A percentile compares a stretch with the other conserved stretches of the same genome.
Evolutionary conservation across 257 asterid genomes (phyloP).

Genomic region (Thymus quinquecostatus): DNA sequence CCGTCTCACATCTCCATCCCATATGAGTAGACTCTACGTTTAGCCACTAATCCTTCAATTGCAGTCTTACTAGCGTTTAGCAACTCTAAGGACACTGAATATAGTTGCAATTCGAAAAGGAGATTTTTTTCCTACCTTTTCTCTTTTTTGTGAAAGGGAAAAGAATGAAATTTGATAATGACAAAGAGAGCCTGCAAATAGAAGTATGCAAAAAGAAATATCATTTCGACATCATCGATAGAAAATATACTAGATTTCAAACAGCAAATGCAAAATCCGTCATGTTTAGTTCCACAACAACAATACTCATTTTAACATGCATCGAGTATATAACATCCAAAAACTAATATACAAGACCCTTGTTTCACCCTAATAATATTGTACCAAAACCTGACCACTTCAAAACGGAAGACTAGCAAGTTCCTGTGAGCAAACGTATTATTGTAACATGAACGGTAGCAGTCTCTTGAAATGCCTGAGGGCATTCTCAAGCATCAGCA

Average conservation of each 20-base stretch:
- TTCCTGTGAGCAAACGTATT: background rate
- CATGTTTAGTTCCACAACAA: conserved; percentile 7
- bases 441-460: conserved; percentile 20
- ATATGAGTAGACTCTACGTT: too few relatives aligned
- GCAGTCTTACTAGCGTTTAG: too few relatives aligned
- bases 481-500: conserved; percentile 54
- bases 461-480: background rate
- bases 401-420: background rate
- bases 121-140: too few relatives aligned
- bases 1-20: too few relatives aligned
- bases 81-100: too few relatives aligned
- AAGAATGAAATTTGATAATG: too few relatives aligned
- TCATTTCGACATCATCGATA: background rate
- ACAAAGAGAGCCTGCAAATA: too few relatives aligned
- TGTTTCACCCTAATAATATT: conserved; percentile 2
- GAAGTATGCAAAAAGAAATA: too few relatives aligned
- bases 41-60: too few relatives aligned
- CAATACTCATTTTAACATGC: background rate
- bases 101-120: too few relatives aligned
- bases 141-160: too few relatives aligned
- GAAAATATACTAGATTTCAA: background rate
- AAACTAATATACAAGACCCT: conserved; percentile 16
- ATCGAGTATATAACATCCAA: background rate
- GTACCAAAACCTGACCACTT: background rate
- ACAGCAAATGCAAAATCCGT: background rate